Evolutionary conservation across 1,284 basidiomycete genomes (phyloP), one percentile per base, ranked within the genome.

Genomic region (Gomphus bonarii): DNA sequence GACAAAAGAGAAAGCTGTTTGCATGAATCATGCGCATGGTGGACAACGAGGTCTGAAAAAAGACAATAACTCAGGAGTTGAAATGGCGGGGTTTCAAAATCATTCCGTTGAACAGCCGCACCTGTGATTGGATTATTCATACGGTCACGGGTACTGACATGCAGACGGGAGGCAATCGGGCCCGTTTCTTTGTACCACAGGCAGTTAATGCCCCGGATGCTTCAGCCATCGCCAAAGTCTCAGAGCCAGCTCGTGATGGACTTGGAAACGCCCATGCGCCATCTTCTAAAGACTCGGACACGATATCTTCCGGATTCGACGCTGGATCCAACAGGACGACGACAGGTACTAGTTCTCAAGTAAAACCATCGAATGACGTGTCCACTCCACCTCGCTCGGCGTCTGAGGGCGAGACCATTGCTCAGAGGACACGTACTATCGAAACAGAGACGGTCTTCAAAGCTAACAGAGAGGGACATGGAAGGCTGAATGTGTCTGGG

Each of bases 391-490:
- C 3, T 35, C 48, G 33, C 30, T 22, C 50, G 20, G 12, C 50
- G 14, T 30, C 55, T 30, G 31, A 50, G 36, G 49, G 25, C 40
- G 55, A 57, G 12, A 51, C 50, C 25, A 51, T 44, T 44, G 36
- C 55, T 30, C 55, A 57, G 43, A 51, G 55, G 28, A 57, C 55
- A 9, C 33, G 55, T 42, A 51, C 33, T 11, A 43, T 43, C n/a
- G 55, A 57, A 44, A 57, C 49, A 20, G 55, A 57, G 22, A 50
- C 35, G 9, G 33, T 57, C 18, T 57, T 42, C 35, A 57, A 57
- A 42, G 35, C 48, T 25, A 57, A 38, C 28, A 50, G 47, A 18
- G 48, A 57, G 28, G 30, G 48, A 40, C 20, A 28, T 50, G 54
- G 43, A 8, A 55, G 47, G 31, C 36, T 57, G 20, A 57, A 57